A percentile compares a stretch with the other conserved stretches of the same genome.
phyloP scores from a whole-genome alignment of 176 grass and related monocot species.

The Oryza longistaminata region DNA sequence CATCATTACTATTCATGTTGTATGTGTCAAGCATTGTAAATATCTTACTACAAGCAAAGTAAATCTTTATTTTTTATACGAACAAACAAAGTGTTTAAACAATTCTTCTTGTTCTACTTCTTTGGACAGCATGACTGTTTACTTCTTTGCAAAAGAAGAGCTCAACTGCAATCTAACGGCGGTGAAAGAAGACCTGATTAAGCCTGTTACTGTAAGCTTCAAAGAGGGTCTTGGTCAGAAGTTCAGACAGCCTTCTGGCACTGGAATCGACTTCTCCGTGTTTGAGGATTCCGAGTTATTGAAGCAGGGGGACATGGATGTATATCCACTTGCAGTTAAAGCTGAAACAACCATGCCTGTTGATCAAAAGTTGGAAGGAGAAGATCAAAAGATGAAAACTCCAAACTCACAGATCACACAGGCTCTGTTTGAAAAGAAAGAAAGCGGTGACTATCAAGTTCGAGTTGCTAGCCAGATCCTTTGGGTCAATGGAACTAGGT shows the following conservation, averaged over 20 bases:
- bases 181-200: constrained; percentile 62
- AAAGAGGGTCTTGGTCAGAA: constrained; percentile 92
- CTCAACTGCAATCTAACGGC: constrained; percentile 65
- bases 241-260: constrained; percentile 89
- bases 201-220: constrained; percentile 80
- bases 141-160: constrained; percentile 95
- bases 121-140: constrained; percentile 83
- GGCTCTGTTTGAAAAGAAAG: constrained; percentile 91
- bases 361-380: constrained; percentile 49
- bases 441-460: constrained; percentile 72
- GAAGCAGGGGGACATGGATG: constrained; percentile 62
- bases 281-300: constrained; percentile 75
- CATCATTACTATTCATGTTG: background rate
- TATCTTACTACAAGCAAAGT: constrained; percentile 7
- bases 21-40: background rate
- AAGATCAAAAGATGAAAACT: constrained; percentile 54
- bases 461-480: constrained; percentile 89
- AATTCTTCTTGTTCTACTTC: constrained; percentile 35
- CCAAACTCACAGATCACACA: constrained; percentile 94
- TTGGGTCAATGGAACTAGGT: constrained; percentile 83
- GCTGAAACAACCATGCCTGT: constrained; percentile 67
- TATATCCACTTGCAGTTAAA: constrained; percentile 90
- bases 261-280: constrained; percentile 76
- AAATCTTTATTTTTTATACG: constrained; percentile 2
- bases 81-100: constrained; percentile 24